These are phyloP conservation scores for Polysphondylium violaceum DNA, from an alignment of 78 protist genomes.

Conservation along the genomic window DNA sequence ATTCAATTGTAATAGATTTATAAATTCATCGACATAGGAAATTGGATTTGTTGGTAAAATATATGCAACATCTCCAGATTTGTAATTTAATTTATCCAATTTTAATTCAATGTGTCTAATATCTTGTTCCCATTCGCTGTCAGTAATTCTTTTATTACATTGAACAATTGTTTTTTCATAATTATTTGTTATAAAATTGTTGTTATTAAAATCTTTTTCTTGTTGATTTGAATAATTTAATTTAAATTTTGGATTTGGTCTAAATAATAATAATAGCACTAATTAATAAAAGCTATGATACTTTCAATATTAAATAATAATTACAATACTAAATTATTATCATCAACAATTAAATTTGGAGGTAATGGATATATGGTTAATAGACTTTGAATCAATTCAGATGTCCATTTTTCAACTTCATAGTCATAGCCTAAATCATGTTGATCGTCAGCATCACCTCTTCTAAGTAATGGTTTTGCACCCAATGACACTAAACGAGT, in stretches of 20 bases:
- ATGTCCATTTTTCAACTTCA: constrained; percentile 83
- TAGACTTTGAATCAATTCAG: constrained; percentile 30
- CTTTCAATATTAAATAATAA: neutral
- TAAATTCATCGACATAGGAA: constrained; percentile 20
- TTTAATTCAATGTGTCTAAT: constrained; percentile 77
- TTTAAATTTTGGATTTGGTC: constrained; percentile 20
- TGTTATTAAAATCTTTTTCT: neutral
- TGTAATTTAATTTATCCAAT: constrained; percentile 32
- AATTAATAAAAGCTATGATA: neutral
- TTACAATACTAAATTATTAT: constrained; percentile 4
- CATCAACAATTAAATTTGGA: constrained; percentile 6
- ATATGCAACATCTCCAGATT: constrained; percentile 80
- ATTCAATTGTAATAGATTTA: constrained; percentile 19
- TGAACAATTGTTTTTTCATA: constrained; percentile 1
- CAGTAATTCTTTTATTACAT: constrained; percentile 65
- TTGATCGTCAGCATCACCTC: constrained; percentile 87
- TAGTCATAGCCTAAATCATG: constrained; percentile 77
- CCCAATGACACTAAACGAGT: constrained; percentile 60
- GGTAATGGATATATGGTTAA: constrained; percentile 43
- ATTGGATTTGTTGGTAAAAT: constrained; percentile 69
- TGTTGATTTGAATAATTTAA: neutral
- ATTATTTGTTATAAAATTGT: constrained; percentile 1
- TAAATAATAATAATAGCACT: neutral
- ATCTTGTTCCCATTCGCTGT: constrained; percentile 78
- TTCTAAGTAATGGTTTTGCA: constrained; percentile 36